Evolutionary conservation across 306 rosid species (phyloP), one percentile per base, ranked within the genome.

Genomic region (Purshia tridentata): DNA sequence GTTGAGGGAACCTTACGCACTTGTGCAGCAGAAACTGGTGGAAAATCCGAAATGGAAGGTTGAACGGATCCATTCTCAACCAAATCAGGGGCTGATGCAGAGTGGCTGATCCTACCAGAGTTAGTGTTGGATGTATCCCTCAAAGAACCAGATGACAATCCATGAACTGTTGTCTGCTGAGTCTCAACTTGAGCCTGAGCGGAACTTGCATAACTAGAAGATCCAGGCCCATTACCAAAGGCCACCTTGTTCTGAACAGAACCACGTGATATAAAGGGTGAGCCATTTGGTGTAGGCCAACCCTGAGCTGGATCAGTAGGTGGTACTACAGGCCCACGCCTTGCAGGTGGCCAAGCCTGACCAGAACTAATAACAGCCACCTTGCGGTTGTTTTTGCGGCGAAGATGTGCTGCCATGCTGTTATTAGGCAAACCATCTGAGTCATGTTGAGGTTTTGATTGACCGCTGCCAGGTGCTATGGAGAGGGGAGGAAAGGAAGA

Each of bases 401-500:
- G 96, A 72, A 94, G 90, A 76, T 80, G 96, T 37, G 93, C 93
- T 44, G 99, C 99, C 99, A 94, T 88, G 37, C 85, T 84, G 70
- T 84, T 89, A 53, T 69, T 81, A 23, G 92, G 84, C 19, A 87
- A 77, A 77, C 79, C 81, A 49, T 90, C 93, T 18, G 77, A 78
- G 67, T 90, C 93, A 11, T 81, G 78, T 83, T 64, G 72, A 68
- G 91, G 76, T 67, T 82, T 83, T 54, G 69, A 83, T 72, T 86
- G 89, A 71, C 83, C 84, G 81, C 77, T 87, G 60, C 81, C 78
- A 55, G 96, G 74, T 75, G 78, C 79, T 16, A 72, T 73, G 51
- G 85, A 76, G 13, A 94, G 96, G 5, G 99, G 97, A 64, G 99
- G 99, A 84, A 94, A 94, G 73, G 89, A 85, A 75, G 98, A 88